Conservation (phyloP, 2,329 filamentous ascomycete genomes). For the Plectosphaerella plurivora region DNA sequence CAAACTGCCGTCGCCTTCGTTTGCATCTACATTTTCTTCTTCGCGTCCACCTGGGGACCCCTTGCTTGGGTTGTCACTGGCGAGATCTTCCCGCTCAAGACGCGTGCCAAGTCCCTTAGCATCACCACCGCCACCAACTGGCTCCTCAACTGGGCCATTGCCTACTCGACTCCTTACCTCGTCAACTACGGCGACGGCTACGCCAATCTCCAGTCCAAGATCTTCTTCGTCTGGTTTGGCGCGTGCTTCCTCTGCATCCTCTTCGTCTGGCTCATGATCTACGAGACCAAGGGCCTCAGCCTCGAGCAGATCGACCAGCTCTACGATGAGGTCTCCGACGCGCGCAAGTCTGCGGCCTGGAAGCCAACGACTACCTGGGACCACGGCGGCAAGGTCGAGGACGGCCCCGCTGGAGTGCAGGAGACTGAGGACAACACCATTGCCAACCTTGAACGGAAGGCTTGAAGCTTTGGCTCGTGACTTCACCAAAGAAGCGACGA, state of each 20-base stretch:
- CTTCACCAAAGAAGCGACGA: too few species aligned
- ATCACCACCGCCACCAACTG: slow-evolving; percentile 71
- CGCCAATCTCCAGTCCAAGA: slow-evolving; percentile 68
- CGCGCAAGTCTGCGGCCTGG: slow-evolving; percentile 1
- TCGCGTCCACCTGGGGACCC: slow-evolving; percentile 64
- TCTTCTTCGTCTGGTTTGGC: slow-evolving; percentile 76
- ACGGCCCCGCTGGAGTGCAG: neutral
- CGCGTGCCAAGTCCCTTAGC: slow-evolving; percentile 60
- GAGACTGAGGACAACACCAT: neutral
- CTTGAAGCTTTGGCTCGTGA: too few species aligned
- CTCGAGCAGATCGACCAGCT: slow-evolving; percentile 81
- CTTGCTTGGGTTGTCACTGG: slow-evolving; percentile 50
- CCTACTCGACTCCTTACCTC: slow-evolving; percentile 75
- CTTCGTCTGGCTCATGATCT: slow-evolving; percentile 75
- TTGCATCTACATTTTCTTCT: slow-evolving; percentile 73
- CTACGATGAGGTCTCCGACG: slow-evolving; percentile 35
- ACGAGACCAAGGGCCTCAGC: slow-evolving; percentile 81
- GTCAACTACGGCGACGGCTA: slow-evolving; percentile 59
- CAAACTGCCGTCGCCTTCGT: slow-evolving; percentile 57
- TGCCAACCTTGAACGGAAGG: too few species aligned
- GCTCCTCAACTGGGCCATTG: slow-evolving; percentile 74
- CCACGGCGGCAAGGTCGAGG: neutral
- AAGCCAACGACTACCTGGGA: slow-evolving; percentile 1
- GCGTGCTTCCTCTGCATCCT: slow-evolving; percentile 67
- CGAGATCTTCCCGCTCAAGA: slow-evolving; percentile 60